Evolutionary conservation across 2,329 filamentous ascomycete genomes (phyloP), one percentile per base, ranked within the genome.

Genomic region (Blastomyces silverae): DNA sequence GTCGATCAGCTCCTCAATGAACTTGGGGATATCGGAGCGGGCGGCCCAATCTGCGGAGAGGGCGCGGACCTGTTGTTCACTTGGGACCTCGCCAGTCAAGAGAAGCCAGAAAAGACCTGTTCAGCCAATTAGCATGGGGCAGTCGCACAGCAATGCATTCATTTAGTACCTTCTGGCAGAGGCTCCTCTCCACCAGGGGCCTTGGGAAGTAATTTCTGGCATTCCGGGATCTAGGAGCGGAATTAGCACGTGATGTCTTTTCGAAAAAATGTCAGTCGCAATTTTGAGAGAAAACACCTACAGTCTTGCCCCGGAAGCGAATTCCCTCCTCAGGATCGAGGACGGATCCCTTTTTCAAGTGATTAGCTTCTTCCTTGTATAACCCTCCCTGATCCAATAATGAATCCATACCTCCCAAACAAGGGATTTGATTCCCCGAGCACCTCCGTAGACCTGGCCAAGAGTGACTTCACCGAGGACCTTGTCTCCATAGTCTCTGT

Each of bases 291-390:
- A 56, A 13, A 28, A n/a, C 31, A 73, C 82, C 72, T 78, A 85
- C 83, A 71, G 94, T 99, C 87, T 93, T 94, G 84, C 94, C 94
- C 79, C 94, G 89, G 89, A 99, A 99, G 74, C 94, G 91, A 81
- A 99, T 99, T 83, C 94, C 94, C 86, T 99, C 94, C 85, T 97
- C 92, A 65, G 93, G 86, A 82, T 99, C 94, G 75, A 99, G 89
- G 74, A 99, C 94, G 75, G 94, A 99, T 74, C 93, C 87, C 82
- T 84, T 70, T 61, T 17, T 64, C 66, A 72, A 63, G 63, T 63
- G 58, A 50, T 65, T 53, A 64, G 61, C 5, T 28, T 52, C 25
- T 44, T 34, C 2, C 11, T 11, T 28, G 22, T 53, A 22, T 53
- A 15, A 15, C 39, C 2, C 13, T 17, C 11, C 20, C 13, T 4